Base-by-base conservation (phyloP, 345 rosid species). In the Noccaea bulbosa region DNA sequence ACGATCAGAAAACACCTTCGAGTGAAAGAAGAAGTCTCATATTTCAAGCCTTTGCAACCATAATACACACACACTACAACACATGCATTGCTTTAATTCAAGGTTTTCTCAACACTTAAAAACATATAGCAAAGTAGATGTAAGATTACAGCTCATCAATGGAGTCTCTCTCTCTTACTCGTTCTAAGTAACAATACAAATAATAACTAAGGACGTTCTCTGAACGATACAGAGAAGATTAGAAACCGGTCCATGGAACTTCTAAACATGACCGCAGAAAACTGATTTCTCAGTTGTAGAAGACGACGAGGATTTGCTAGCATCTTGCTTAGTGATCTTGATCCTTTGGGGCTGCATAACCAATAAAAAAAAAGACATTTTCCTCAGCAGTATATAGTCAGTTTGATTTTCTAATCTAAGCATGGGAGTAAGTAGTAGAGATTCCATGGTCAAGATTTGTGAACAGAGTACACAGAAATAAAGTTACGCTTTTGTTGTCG, bases 401-500 rank as follows among this genome's bases (percentile, higher is more conserved):
- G 8, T 51, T 60, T 60, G 61, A 67, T 27, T 27, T 27, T 27
- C 30, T 67, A 61, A 40, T 7, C 27, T 38, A 32, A 66, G 68
- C 47, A 33, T 14, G 5, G 5, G 8, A 66, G 37, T 20, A 16
- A 30, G 43, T 16, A 35, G 49, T 35, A 27, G 30, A 22, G 35
- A 58, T n/a, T 50, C n/a, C 20, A 54, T 49, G 33, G 37, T 41
- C 14, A 67, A 39, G 11, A 15, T 40, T 17, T 9, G 15, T 34
- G 39, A 34, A 41, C 11, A 32, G 24, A 71, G 34, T 51, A 55
- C 11, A 45, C 39, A 32, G 39, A 33, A 32, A 62, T 27, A 27
- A 35, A 65, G 17, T 70, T 72, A 85, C 89, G 81, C 87, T 80
- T 81, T 85, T 83, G 86, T 82, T 86, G 74, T 83, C 90, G 32